Evolutionary conservation across 73 alveolate genomes (phyloP).

Genomic region (Paraurostyla sp.): DNA sequence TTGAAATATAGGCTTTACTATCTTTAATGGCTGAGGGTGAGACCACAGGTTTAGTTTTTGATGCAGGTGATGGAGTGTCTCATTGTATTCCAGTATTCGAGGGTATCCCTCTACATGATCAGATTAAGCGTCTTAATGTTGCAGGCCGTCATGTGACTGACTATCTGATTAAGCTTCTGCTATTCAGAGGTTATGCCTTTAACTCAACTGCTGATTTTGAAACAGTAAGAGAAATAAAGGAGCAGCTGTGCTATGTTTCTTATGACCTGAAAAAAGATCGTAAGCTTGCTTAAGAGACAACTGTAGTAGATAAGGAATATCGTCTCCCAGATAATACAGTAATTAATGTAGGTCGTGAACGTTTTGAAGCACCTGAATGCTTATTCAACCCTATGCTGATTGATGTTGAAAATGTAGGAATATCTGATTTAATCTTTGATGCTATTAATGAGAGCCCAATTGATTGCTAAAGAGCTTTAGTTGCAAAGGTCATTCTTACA

Average conservation of each 20-base stretch:
- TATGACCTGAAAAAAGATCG: slow-evolving; percentile 91
- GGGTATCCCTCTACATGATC: slow-evolving; percentile 76
- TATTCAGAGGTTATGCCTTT: slow-evolving; percentile 95
- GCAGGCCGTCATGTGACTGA: slow-evolving; percentile 99
- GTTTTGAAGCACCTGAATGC: slow-evolving; percentile 97
- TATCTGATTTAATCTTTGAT: slow-evolving; percentile 88
- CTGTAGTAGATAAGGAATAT: slow-evolving; percentile 89
- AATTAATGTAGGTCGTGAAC: slow-evolving; percentile 91
- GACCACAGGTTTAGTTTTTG: slow-evolving; percentile 93
- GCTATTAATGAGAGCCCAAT: slow-evolving; percentile 88
- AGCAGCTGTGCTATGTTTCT: slow-evolving; percentile 92
- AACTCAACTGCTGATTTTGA: slow-evolving; percentile 97
- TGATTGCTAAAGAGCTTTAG: slow-evolving; percentile 78
- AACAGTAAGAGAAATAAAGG: slow-evolving; percentile 96
- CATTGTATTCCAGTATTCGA: slow-evolving; percentile 96
- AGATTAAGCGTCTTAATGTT: slow-evolving; percentile 90
- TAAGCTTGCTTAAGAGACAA: slow-evolving; percentile 92
- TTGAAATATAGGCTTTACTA: slow-evolving; percentile 95
- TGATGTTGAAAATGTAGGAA: slow-evolving; percentile 91
- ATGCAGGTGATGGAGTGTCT: slow-evolving; percentile 99
- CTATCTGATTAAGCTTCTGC: slow-evolving; percentile 90
- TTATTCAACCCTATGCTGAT: slow-evolving; percentile 90
- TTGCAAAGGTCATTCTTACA: slow-evolving; percentile 75
- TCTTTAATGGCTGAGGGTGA: slow-evolving; percentile 93
- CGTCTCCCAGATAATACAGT: slow-evolving; percentile 94